Evolutionary conservation across 2,329 filamentous ascomycete species (phyloP).

Genomic region (Onygenales sp.): DNA sequence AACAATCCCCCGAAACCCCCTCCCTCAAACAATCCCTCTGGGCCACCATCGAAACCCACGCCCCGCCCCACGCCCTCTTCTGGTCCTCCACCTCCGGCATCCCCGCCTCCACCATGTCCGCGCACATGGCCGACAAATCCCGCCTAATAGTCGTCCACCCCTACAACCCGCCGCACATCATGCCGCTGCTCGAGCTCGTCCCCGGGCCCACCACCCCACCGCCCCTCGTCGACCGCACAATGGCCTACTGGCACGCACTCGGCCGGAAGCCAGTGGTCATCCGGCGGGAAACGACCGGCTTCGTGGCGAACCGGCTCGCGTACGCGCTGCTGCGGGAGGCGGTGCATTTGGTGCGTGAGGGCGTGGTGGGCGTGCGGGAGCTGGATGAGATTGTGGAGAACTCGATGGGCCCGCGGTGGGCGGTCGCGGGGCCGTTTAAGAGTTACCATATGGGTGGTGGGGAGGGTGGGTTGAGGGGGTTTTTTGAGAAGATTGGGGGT

Average conservation of each 20-base stretch:
- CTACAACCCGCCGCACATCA: slow-evolving; percentile 53
- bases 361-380: slow-evolving; percentile 44
- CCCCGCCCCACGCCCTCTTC: slow-evolving; percentile 37
- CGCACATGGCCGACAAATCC: slow-evolving; percentile 31
- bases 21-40: slow-evolving; percentile 44
- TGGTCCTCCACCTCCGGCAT: slow-evolving; percentile 53
- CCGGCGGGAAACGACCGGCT: slow-evolving; percentile 44
- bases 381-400: slow-evolving; percentile 44
- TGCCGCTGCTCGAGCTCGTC: slow-evolving; percentile 52
- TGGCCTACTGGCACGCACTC: slow-evolving; percentile 37
- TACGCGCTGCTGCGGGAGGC: slow-evolving; percentile 49
- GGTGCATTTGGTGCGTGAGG: slow-evolving; percentile 44
- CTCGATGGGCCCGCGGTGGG: slow-evolving; percentile 47
- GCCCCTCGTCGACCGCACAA: slow-evolving; percentile 30
- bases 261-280: slow-evolving; percentile 41
- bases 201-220: slow-evolving; percentile 36
- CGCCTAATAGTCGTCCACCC: slow-evolving; percentile 50
- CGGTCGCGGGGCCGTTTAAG: slow-evolving; percentile 48
- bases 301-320: slow-evolving; percentile 49
- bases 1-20: slow-evolving; percentile 48
- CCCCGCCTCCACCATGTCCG: slow-evolving; percentile 41
- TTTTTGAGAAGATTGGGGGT: slow-evolving; percentile 47
- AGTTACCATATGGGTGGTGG: slow-evolving; percentile 52
- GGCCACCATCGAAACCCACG: slow-evolving; percentile 40
- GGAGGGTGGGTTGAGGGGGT: slow-evolving; percentile 41